phyloP scores from a whole-genome alignment of 2,329 filamentous ascomycete species.

The Emydomyces testavorans region DNA sequence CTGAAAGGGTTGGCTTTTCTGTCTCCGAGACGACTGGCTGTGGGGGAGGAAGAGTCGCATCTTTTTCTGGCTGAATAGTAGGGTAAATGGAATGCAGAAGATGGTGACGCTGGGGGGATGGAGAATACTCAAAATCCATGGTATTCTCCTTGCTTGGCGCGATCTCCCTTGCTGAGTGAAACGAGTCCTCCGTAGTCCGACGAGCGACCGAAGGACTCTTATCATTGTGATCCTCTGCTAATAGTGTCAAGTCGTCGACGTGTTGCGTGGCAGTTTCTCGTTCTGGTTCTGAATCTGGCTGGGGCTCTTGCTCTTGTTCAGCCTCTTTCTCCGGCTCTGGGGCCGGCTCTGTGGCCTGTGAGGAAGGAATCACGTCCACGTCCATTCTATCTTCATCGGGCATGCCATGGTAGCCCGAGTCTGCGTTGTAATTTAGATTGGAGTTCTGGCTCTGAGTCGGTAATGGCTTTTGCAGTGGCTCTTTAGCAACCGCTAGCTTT shows the following conservation, averaged over 20 bases:
- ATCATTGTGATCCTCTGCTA: conserved; percentile 15
- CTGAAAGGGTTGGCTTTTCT: not conserved
- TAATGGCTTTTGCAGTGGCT: conserved; percentile 15
- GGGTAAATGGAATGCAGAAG: not conserved
- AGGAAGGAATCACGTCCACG: conserved; percentile 8
- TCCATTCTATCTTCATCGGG: conserved; percentile 33
- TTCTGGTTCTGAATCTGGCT: not conserved
- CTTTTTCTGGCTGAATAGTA: not conserved
- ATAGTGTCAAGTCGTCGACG: conserved; percentile 23
- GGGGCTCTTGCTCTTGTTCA: not conserved
- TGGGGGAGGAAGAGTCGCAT: not conserved
- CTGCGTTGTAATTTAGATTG: conserved; percentile 33
- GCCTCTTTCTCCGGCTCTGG: not conserved
- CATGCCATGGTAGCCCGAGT: conserved; percentile 41
- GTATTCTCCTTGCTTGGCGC: conserved; percentile 26
- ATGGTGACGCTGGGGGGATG: not conserved
- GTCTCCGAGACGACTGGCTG: not conserved
- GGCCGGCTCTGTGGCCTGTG: not conserved
- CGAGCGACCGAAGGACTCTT: conserved; percentile 24
- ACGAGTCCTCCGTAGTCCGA: conserved; percentile 35
- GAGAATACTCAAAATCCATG: conserved; percentile 19
- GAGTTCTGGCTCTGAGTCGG: conserved; percentile 29
- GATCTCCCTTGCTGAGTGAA: conserved; percentile 38
- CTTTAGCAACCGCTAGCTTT: conserved; percentile 20
- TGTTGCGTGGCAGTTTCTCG: conserved; percentile 23